These are phyloP conservation scores for Platismatia glauca DNA, from an alignment of 495 filamentous ascomycete species.

Conservation along the genomic window DNA sequence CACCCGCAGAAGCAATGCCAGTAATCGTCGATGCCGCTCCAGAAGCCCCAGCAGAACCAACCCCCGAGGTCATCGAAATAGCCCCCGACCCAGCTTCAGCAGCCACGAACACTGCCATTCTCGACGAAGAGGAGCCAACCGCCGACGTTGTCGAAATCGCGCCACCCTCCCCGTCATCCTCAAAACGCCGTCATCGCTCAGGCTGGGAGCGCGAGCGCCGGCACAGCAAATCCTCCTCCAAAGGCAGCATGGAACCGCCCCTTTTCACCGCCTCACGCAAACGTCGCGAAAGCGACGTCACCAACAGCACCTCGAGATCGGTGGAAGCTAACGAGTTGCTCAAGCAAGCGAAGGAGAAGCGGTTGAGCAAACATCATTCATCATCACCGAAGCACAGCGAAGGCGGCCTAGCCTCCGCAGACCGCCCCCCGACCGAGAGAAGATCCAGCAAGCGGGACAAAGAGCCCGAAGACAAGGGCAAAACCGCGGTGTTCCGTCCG, in stretches of 20 bases:
- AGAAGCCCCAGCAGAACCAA: constrained; percentile 2
- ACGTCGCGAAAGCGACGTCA: constrained; percentile 28
- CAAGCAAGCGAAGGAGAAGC: constrained; percentile 22
- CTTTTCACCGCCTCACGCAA: constrained; percentile 7
- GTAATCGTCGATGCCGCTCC: constrained; percentile 7
- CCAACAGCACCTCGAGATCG: constrained; percentile 26
- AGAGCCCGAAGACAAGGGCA: constrained; percentile 15
- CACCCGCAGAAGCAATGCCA: constrained; percentile 2
- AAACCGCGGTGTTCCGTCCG: constrained; percentile 10
- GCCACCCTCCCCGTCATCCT: constrained; percentile 22
- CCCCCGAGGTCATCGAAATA: constrained; percentile 4
- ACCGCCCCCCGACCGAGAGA: constrained; percentile 11
- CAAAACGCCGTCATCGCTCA: constrained; percentile 21
- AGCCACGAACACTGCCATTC: constrained; percentile 1
- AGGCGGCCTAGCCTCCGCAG: not conserved
- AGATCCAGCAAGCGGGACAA: constrained; percentile 8
- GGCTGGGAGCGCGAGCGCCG: constrained; percentile 26
- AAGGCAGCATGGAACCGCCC: constrained; percentile 12
- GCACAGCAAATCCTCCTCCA: constrained; percentile 22
- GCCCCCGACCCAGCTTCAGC: not conserved
- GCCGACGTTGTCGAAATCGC: constrained; percentile 14
- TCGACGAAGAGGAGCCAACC: constrained; percentile 9
- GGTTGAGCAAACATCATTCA: constrained; percentile 16
- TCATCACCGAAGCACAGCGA: constrained; percentile 4
- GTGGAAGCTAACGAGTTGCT: constrained; percentile 12